Conservation (phyloP, 352 stramenopile genomes). For the Saprolegnia parasitica region DNA sequence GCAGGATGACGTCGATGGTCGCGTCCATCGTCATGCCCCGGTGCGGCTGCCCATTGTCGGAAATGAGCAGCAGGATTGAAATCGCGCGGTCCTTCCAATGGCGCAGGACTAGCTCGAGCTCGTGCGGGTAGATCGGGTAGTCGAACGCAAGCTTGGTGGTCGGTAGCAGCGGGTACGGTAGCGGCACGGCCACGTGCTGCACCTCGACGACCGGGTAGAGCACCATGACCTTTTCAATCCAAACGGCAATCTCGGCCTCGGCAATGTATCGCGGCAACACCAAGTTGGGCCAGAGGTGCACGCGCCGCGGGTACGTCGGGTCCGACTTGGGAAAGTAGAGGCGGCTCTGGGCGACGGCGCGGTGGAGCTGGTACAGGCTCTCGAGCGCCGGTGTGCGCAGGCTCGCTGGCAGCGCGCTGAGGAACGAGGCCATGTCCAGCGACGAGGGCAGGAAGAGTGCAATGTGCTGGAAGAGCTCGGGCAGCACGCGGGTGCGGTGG, state of each 20-base stretch:
- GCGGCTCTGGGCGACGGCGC: background rate
- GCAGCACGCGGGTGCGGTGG: background rate
- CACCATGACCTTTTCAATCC: constrained; percentile 16
- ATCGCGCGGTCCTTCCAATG: constrained; percentile 6
- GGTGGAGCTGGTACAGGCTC: background rate
- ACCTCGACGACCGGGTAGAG: constrained; percentile 10
- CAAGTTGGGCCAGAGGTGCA: constrained; percentile 7
- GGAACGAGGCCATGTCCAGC: background rate
- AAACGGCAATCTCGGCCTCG: background rate
- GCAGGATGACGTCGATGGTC: background rate
- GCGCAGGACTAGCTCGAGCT: background rate
- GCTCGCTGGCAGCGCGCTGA: background rate
- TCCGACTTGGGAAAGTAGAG: constrained; percentile 11
- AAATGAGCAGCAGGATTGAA: constrained; percentile 5
- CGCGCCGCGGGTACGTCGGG: constrained; percentile 7
- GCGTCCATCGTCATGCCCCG: background rate
- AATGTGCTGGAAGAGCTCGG: constrained; percentile 12
- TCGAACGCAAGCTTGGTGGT: constrained; percentile 7
- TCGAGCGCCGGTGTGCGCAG: background rate
- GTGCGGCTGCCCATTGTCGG: constrained; percentile 1
- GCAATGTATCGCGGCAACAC: background rate
- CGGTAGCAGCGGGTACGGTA: constrained; percentile 10
- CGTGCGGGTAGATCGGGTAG: constrained; percentile 11
- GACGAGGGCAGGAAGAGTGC: background rate
- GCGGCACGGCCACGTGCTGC: constrained; percentile 3